Conservation (phyloP, 208 protist genomes). For the Entamoeba dispar region DNA sequence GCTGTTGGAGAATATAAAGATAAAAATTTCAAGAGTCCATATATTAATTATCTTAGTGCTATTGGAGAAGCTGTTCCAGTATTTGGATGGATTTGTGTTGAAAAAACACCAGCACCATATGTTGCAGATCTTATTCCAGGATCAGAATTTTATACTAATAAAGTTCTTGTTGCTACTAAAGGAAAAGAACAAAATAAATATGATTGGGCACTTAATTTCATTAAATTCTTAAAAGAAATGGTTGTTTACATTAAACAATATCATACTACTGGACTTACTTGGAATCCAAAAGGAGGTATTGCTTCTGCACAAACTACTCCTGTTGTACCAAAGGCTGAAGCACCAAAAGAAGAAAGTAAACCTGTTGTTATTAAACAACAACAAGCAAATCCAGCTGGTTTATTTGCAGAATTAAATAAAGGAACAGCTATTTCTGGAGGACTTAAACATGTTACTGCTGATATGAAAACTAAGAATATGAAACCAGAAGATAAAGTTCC, state of each 20-base stretch:
- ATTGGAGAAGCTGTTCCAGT: background rate
- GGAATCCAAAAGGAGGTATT: background rate
- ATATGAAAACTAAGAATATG: background rate
- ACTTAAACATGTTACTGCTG: background rate
- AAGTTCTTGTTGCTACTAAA: constrained; percentile 1
- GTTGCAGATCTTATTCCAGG: background rate
- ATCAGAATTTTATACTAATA: background rate
- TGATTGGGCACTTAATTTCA: background rate
- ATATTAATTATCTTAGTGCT: background rate
- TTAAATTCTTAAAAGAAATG: background rate
- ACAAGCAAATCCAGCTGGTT: background rate
- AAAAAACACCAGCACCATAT: background rate
- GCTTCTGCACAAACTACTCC: background rate
- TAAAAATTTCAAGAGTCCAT: background rate
- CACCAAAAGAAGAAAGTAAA: background rate
- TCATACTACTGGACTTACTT: background rate
- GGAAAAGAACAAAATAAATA: constrained; percentile 4
- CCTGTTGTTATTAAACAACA: background rate
- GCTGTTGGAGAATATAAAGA: background rate
- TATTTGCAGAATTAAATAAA: background rate
- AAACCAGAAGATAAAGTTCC: background rate
- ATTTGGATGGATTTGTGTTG: constrained; percentile 1
- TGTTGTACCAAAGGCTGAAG: background rate
- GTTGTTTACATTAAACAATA: constrained; percentile 11
- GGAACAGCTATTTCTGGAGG: background rate